Conservation (phyloP, 257 asterid species). For the Vinca minor region DNA sequence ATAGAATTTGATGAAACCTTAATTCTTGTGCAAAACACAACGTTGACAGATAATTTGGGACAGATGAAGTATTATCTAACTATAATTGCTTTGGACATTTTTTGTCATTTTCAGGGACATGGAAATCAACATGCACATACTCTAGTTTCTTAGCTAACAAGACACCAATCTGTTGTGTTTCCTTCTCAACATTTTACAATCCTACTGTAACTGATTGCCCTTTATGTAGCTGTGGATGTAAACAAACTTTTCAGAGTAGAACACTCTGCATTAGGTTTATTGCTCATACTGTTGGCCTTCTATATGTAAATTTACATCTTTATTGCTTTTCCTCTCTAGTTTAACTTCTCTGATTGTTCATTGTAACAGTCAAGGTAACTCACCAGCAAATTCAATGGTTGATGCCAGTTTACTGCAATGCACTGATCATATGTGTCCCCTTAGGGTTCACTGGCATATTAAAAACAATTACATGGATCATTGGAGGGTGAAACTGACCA, state of each 20-base stretch:
- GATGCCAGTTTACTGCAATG: slow-evolving; percentile 43
- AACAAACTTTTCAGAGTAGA: slow-evolving; percentile 24
- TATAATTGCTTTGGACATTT: background rate
- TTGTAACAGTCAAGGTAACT: slow-evolving; percentile 35
- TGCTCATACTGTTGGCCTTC: background rate
- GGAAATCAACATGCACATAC: slow-evolving; percentile 61
- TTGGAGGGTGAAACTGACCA: slow-evolving; percentile 63
- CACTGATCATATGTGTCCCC: slow-evolving; percentile 71
- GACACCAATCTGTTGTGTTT: slow-evolving; percentile 54
- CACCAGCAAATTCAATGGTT: slow-evolving; percentile 22
- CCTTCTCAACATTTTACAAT: slow-evolving; percentile 63
- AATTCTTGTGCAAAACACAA: too few relatives aligned
- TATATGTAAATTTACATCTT: background rate
- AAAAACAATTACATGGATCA: slow-evolving; percentile 38
- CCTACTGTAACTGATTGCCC: slow-evolving; percentile 49
- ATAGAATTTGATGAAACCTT: too few relatives aligned
- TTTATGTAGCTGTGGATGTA: slow-evolving; percentile 68
- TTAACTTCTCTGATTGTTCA: background rate
- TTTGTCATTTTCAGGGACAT: slow-evolving; percentile 35
- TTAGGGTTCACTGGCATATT: slow-evolving; percentile 67
- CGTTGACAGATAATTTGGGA: too few relatives aligned
- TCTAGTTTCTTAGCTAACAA: slow-evolving; percentile 45
- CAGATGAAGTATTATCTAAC: too few relatives aligned
- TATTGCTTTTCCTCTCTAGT: background rate
- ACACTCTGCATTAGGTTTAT: slow-evolving; percentile 55